These are phyloP conservation scores for Pholiota conissans DNA, from an alignment of 768 basidiomycete genomes.

Conservation along the genomic window DNA sequence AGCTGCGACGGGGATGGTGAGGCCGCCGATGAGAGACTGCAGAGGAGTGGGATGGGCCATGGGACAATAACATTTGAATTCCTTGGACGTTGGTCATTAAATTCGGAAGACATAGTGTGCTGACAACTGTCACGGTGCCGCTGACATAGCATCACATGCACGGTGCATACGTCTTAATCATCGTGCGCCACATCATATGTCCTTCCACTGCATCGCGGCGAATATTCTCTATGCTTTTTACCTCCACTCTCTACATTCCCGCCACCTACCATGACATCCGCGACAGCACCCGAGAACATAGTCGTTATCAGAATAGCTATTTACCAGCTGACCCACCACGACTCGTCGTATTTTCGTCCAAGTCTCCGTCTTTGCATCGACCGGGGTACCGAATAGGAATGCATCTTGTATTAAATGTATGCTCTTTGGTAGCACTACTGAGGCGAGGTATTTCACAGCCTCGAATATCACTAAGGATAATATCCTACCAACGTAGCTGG, in stretches of 20 bases:
- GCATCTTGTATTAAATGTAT: slow-evolving; percentile 52
- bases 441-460: slow-evolving; percentile 48
- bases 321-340: slow-evolving; percentile 52
- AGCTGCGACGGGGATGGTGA: slow-evolving; percentile 50
- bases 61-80: slow-evolving; percentile 5
- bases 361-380: slow-evolving; percentile 33
- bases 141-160: neutral
- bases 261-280: slow-evolving; percentile 54
- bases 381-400: slow-evolving; percentile 53
- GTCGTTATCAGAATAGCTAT: slow-evolving; percentile 51
- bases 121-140: neutral
- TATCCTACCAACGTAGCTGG: slow-evolving; percentile 58
- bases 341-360: slow-evolving; percentile 52
- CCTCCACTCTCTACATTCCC: slow-evolving; percentile 46
- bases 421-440: slow-evolving; percentile 43
- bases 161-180: slow-evolving; percentile 48
- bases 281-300: slow-evolving; percentile 56
- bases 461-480: slow-evolving; percentile 56
- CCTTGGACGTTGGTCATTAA: neutral
- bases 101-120: slow-evolving; percentile 11
- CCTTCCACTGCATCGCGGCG: slow-evolving; percentile 24
- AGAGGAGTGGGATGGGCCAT: slow-evolving; percentile 47
- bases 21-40: slow-evolving; percentile 55
- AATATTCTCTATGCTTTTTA: slow-evolving; percentile 55
- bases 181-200: slow-evolving; percentile 25